Conservation (phyloP, 1,139 yeast species). For the Candida sanyaensis region DNA sequence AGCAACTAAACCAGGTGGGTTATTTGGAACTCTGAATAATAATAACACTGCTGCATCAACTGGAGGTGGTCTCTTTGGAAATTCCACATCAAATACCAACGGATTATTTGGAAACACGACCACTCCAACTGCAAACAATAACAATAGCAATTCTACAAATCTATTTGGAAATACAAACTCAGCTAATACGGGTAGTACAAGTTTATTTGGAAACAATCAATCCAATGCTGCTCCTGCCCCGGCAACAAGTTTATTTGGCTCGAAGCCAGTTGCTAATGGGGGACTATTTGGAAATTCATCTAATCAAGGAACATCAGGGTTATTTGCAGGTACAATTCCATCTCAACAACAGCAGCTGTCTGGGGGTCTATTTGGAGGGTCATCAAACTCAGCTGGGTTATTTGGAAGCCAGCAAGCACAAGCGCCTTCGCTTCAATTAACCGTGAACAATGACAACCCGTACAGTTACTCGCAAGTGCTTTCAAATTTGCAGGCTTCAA, state of each 20-base stretch:
- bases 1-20: slow-evolving; percentile 9
- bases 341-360: slow-evolving; percentile 9
- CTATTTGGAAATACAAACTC: slow-evolving; percentile 24
- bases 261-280: slow-evolving; percentile 5
- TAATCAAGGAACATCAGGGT: not conserved
- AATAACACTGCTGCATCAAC: slow-evolving; percentile 5
- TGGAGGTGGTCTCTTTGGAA: slow-evolving; percentile 12
- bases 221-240: not conserved
- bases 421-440: slow-evolving; percentile 6
- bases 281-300: slow-evolving; percentile 19
- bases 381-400: slow-evolving; percentile 9
- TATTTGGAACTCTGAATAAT: slow-evolving; percentile 15
- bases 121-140: slow-evolving; percentile 10
- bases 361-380: slow-evolving; percentile 7
- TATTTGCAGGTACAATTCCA: not conserved
- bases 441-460: slow-evolving; percentile 21
- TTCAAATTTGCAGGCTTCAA: slow-evolving; percentile 14
- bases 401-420: slow-evolving; percentile 8
- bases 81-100: not conserved
- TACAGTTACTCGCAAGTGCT: slow-evolving; percentile 28
- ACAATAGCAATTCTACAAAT: slow-evolving; percentile 15
- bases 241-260: not conserved
- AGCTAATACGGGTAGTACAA: slow-evolving; percentile 7
- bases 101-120: slow-evolving; percentile 1
- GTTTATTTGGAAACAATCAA: slow-evolving; percentile 12